These are phyloP conservation scores for Massariosphaeria phaeospora DNA, from an alignment of 495 filamentous ascomycete genomes.

Conservation along the genomic window DNA sequence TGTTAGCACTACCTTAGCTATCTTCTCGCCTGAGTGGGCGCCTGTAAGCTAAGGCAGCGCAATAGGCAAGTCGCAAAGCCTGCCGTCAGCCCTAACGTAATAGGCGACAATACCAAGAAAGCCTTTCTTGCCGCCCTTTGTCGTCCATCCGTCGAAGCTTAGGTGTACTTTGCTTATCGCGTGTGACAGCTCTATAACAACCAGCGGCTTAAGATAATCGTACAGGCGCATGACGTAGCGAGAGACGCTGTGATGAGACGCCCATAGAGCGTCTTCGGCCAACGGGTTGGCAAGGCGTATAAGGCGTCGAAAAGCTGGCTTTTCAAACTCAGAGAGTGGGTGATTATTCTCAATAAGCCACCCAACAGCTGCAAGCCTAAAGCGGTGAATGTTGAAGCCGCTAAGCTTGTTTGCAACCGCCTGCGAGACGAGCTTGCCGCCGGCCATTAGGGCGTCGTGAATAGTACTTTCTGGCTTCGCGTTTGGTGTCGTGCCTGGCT, in stretches of 20 bases:
- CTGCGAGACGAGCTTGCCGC: no score
- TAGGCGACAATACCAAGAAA: slow-evolving; percentile 33
- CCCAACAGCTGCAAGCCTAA: neutral
- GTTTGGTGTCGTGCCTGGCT: neutral
- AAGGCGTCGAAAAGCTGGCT: no score
- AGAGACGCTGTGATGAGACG: no score
- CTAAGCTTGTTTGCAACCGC: neutral
- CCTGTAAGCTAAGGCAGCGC: slow-evolving; percentile 3
- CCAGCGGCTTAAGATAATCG: no score
- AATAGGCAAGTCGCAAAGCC: neutral
- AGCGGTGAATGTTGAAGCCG: neutral
- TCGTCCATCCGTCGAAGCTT: slow-evolving; percentile 11
- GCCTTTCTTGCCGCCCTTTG: slow-evolving; percentile 2
- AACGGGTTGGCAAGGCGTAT: no score
- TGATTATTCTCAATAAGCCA: slow-evolving; percentile 1
- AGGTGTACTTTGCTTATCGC: slow-evolving; percentile 6
- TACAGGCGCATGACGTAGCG: no score
- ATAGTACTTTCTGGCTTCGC: neutral
- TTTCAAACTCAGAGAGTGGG: neutral
- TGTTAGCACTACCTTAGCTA: neutral
- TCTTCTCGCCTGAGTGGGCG: slow-evolving; percentile 5
- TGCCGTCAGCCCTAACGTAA: neutral
- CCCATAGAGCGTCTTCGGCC: no score
- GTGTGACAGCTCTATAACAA: neutral
- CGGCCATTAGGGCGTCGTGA: no score